Conservation (phyloP, 1,284 basidiomycete species). For the Boletellus deceptivus region DNA sequence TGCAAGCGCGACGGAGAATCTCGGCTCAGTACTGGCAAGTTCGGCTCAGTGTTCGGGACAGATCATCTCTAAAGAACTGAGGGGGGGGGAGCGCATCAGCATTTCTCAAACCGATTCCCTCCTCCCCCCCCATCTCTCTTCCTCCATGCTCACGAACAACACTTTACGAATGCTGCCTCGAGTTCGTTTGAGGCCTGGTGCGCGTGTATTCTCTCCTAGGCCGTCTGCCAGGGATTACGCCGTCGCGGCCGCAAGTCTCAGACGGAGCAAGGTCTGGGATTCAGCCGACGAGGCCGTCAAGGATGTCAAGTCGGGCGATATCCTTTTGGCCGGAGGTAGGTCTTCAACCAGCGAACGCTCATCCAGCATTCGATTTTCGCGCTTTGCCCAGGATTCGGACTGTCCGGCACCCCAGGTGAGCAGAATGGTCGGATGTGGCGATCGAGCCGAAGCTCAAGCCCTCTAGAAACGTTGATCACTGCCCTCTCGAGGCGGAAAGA, state of each 20-base stretch:
- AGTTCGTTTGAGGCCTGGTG: neutral
- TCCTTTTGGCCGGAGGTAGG: conserved; percentile 54
- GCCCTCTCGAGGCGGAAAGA: conserved; percentile 60
- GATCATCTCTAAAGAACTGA: no score
- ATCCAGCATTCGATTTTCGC: conserved; percentile 1
- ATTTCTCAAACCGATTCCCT: no score
- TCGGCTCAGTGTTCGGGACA: no score
- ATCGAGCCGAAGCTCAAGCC: neutral
- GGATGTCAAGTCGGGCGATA: conserved; percentile 78
- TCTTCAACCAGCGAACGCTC: conserved; percentile 4
- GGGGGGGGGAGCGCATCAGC: no score
- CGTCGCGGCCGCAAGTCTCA: no score
- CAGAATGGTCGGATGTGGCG: neutral
- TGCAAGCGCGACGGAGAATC: no score
- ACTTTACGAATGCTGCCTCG: no score
- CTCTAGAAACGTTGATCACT: conserved; percentile 72
- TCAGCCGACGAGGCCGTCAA: conserved; percentile 76
- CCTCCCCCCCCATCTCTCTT: no score
- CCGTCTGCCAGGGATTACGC: no score
- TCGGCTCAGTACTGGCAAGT: no score
- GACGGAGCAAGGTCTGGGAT: conserved; percentile 27
- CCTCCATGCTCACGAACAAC: no score
- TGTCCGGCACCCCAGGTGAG: conserved; percentile 69
- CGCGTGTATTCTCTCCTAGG: conserved; percentile 4
- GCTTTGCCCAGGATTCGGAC: conserved; percentile 61